Evolutionary conservation across 2,329 filamentous ascomycete species (phyloP), one percentile per base, ranked within the genome.

Genomic region (Lasiodiplodia sp.): DNA sequence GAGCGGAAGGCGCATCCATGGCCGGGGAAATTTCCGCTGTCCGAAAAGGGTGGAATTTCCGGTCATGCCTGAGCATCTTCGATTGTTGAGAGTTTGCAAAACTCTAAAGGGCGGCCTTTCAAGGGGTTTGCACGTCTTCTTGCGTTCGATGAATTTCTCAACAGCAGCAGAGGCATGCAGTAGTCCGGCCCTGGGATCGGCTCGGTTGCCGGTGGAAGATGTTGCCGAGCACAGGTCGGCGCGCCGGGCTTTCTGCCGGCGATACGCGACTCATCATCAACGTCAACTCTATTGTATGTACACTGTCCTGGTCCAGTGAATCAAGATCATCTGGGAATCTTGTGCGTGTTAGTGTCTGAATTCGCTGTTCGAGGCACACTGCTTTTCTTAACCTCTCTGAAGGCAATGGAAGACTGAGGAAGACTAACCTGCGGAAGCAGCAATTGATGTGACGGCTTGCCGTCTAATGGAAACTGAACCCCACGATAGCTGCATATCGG

Each of bases 381-480:
- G 10, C 38, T n/a, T 18, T 28, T 23, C 23, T 14, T 18, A n/a
- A 18, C 8, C 8, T 18, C 23, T 14, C 37, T n/a, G 56, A 40
- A 60, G 56, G 0, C 12, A 21, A 11, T 47, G 7, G 7, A 47
- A 47, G 44, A 10, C 8, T 21, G 3, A 21, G 8, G 11, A 47
- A 21, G 18, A 47, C 44, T 2, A 21, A 47, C n/a, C n/a, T 21
- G 44, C 2, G 6, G 21, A 21, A 47, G n/a, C 10, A 31, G 18
- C 25, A 23, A 37, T 63, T 38, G 47, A 64, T 64, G 60, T 53
- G 60, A 64, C 60, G 60, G 60, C 60, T 11, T 21, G 44, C 60
- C 60, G 60, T 64, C 60, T 64, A 64, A 64, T 52, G 11, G 44
- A 64, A 51, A 64, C 47, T 38, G 44, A 16, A 38, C 60, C 60